Conservation (phyloP, 1,284 basidiomycete species). For the Neonothopanus nambi region DNA sequence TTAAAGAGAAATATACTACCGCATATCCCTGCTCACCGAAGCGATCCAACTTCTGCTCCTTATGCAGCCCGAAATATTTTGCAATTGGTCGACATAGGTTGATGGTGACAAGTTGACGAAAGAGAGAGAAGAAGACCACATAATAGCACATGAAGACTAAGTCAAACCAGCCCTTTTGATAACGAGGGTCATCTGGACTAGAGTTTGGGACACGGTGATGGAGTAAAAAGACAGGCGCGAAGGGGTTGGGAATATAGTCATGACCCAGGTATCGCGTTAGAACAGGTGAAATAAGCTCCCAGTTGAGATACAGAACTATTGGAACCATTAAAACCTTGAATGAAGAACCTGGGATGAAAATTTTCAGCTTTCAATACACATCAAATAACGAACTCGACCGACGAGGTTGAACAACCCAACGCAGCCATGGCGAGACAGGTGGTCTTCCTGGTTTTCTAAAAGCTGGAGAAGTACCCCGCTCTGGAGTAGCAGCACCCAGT, state of each 20-base stretch:
- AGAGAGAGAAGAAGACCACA: constrained; percentile 89
- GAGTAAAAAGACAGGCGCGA: constrained; percentile 75
- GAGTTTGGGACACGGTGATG: constrained; percentile 67
- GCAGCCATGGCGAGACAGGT: constrained; percentile 33
- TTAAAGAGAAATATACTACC: constrained; percentile 74
- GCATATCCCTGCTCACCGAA: constrained; percentile 94
- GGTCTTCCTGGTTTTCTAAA: neutral
- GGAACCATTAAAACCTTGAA: constrained; percentile 77
- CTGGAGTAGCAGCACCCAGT: constrained; percentile 39
- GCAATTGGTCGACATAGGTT: constrained; percentile 76
- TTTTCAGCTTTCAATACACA: neutral
- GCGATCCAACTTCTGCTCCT: constrained; percentile 69
- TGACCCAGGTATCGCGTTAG: constrained; percentile 16
- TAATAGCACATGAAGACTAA: constrained; percentile 84
- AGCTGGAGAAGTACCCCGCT: constrained; percentile 29
- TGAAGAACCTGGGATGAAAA: constrained; percentile 52
- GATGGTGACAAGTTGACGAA: constrained; percentile 79
- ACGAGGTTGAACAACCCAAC: constrained; percentile 82
- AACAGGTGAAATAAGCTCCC: constrained; percentile 49
- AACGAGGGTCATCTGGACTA: constrained; percentile 56
- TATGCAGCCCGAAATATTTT: constrained; percentile 66
- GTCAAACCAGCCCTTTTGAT: constrained; percentile 81
- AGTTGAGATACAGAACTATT: constrained; percentile 72
- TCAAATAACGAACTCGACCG: neutral
- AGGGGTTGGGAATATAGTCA: constrained; percentile 68